phyloP scores from a whole-genome alignment of 2,329 filamentous ascomycete genomes.

The Podosphaera fusca region DNA sequence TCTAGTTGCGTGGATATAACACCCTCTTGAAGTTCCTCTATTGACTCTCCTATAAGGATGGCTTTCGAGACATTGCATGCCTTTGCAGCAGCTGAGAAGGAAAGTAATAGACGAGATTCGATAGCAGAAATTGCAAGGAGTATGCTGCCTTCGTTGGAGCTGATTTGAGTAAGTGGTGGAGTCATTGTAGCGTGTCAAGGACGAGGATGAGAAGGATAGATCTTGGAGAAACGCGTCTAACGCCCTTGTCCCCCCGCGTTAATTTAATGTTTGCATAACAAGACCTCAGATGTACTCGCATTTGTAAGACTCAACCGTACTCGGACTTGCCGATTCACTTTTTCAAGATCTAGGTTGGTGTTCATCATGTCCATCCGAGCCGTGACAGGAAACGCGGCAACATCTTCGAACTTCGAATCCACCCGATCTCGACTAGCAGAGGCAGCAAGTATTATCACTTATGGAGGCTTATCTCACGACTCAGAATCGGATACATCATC shows the following conservation, averaged over 20 bases:
- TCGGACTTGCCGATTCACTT: not conserved
- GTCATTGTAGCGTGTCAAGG: too few species aligned
- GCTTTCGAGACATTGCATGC: too few species aligned
- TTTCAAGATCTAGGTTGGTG: not conserved
- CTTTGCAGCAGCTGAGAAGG: too few species aligned
- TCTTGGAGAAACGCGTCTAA: too few species aligned
- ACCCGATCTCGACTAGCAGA: not conserved
- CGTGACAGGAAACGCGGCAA: not conserved
- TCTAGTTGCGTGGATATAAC: not conserved
- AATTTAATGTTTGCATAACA: too few species aligned
- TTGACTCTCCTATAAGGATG: not conserved
- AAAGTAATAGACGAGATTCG: too few species aligned
- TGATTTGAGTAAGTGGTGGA: too few species aligned
- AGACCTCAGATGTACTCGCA: not conserved
- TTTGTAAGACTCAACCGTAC: not conserved
- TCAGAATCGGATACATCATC: not conserved
- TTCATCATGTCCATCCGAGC: not conserved
- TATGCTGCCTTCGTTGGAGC: too few species aligned
- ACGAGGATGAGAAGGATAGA: too few species aligned
- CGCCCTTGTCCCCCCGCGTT: too few species aligned
- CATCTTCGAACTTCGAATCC: not conserved
- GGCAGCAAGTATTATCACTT: not conserved
- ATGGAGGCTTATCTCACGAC: conserved; percentile 1
- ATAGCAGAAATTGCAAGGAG: too few species aligned
- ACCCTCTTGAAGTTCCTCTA: not conserved